Percentiles rank a stretch among this genome's conserved stretches.
Conservation (phyloP, 2,329 filamentous ascomycete genomes). For the Cladosporium sphaerospermum region DNA sequence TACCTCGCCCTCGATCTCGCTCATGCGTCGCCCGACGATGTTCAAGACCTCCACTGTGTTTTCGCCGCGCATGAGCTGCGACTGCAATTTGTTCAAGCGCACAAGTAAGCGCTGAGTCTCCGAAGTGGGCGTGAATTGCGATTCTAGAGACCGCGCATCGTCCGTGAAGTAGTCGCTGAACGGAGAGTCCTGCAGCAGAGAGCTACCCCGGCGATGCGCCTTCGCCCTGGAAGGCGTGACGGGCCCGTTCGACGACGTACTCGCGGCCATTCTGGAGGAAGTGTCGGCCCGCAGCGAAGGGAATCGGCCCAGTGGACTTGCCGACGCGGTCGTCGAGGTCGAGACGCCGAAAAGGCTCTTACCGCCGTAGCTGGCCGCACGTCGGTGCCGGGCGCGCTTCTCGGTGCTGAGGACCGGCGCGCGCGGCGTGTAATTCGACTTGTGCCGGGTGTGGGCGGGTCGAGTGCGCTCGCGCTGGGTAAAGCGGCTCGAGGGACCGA, state of each 20-base stretch:
- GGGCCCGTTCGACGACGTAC: slow-evolving; percentile 16
- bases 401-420: slow-evolving; percentile 26
- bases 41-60: slow-evolving; percentile 18
- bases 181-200: slow-evolving; percentile 30
- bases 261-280: slow-evolving; percentile 16
- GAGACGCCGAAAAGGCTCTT: not conserved
- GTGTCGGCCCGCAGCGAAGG: slow-evolving; percentile 14
- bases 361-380: slow-evolving; percentile 17
- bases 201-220: slow-evolving; percentile 14
- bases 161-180: slow-evolving; percentile 39
- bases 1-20: slow-evolving; percentile 28
- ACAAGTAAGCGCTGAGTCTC: slow-evolving; percentile 29
- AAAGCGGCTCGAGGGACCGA: slow-evolving; percentile 27
- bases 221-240: slow-evolving; percentile 21
- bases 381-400: slow-evolving; percentile 22
- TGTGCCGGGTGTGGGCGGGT: slow-evolving; percentile 4
- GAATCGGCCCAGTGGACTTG: slow-evolving; percentile 7
- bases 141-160: slow-evolving; percentile 24
- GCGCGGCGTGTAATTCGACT: slow-evolving; percentile 17
- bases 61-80: slow-evolving; percentile 28
- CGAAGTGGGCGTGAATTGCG: slow-evolving; percentile 19
- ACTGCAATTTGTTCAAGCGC: slow-evolving; percentile 32
- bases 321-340: slow-evolving; percentile 14
- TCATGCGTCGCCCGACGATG: slow-evolving; percentile 25
- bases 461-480: slow-evolving; percentile 22